Base-by-base conservation (phyloP, 352 stramenopile species). In the Blastocystis sp. region DNA sequence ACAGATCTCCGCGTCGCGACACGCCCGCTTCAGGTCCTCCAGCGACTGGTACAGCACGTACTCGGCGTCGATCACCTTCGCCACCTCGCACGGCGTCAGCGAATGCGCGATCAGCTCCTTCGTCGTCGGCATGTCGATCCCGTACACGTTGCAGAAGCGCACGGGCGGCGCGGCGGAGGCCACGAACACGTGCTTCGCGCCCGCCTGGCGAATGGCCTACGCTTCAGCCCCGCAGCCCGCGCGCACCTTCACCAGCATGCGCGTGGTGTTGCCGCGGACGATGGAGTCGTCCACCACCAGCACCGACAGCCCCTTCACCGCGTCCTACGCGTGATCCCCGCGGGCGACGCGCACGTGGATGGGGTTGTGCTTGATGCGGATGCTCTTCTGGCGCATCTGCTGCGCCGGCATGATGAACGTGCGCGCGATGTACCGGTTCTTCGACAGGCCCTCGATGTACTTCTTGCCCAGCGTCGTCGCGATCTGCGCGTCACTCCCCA, bases 381-480 rank as follows among this genome's bases (percentile, higher is more conserved):
- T 96, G 14, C 93, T 97, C 89, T 98, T 98, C 91, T 98, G 95
- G 53, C 95, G 92, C 43, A 94, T 92, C 34, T 91, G 91, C 90
- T 99, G 96, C 71, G 96, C 96, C 23, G 97, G 97, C 96, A 99
- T 99, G 91, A 99, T 99, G 91, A 99, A 99, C 7, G 97, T 99
- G 69, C 95, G 92, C 17, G 88, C 89, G 45, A 91, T 87, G 86
- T 99, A 99, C 40, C 96, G 93, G 92, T 99, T 99, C 92, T 99
- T 99, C 86, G 98, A 97, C 89, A 98, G 98, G 2, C 96, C 96
- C 89, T 99, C 96, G 38, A 95, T 94, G 92, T 98, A 98, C 38
- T 95, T 95, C 59, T 96, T 91, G 56, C 91, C 90, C 34, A 96
- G 88, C 60, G 90, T 92, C 91, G 90, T 96, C 77, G 89, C 95